A percentile compares a stretch with the other conserved stretches of the same genome.
phyloP scores from a whole-genome alignment of 352 stramenopile genomes.

The Pythium graminicola region DNA sequence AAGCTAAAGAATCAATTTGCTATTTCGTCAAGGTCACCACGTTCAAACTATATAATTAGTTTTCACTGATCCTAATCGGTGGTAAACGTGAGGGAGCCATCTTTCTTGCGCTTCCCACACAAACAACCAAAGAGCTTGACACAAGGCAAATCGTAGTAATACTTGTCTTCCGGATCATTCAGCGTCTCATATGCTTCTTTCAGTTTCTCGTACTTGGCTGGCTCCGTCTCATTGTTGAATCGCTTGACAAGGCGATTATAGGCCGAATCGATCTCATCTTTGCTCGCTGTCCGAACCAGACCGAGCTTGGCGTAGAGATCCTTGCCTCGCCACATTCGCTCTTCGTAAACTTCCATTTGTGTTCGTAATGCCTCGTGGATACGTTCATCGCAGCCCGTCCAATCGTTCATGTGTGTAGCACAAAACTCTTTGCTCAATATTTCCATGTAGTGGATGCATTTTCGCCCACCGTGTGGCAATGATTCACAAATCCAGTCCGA shows the following conservation, averaged over 20 bases:
- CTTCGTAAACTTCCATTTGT: constrained; percentile 66
- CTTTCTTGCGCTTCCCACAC: constrained; percentile 73
- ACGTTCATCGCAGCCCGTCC: constrained; percentile 37
- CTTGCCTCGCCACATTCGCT: constrained; percentile 71
- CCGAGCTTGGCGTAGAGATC: constrained; percentile 77
- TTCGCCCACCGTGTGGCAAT: constrained; percentile 36
- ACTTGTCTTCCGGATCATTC: constrained; percentile 76
- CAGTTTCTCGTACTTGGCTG: constrained; percentile 80
- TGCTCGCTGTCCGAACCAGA: constrained; percentile 57
- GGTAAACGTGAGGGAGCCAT: constrained; percentile 72
- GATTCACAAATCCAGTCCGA: constrained; percentile 69
- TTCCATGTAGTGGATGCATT: constrained; percentile 73
- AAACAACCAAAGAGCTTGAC: constrained; percentile 74
- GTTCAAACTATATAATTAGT: no score
- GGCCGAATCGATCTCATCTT: constrained; percentile 68
- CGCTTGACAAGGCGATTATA: constrained; percentile 80
- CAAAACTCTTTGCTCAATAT: constrained; percentile 58
- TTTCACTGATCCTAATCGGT: no score
- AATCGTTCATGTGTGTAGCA: constrained; percentile 66
- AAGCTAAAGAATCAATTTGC: no score
- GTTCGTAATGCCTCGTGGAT: constrained; percentile 57
- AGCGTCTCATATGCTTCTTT: constrained; percentile 68
- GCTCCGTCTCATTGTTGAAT: constrained; percentile 82
- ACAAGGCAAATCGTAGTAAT: constrained; percentile 80
- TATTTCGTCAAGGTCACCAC: no score